Evolutionary conservation across 768 basidiomycete species (phyloP).

Genomic region (Lentinus tigrinus): DNA sequence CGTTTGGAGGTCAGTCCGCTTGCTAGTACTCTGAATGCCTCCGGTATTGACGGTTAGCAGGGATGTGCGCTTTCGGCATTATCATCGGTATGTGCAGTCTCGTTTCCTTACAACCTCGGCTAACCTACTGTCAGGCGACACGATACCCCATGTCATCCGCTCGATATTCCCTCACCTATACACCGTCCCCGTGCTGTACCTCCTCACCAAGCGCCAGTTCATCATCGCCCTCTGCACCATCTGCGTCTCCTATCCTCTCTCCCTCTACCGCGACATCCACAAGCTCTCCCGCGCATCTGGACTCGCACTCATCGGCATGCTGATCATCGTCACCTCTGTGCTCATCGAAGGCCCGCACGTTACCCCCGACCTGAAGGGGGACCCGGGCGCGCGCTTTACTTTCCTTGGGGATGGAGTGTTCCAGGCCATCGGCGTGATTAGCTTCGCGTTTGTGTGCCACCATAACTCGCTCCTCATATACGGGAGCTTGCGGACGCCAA

Average conservation of each 20-base stretch:
- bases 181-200: conserved; percentile 66
- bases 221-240: conserved; percentile 85
- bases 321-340: conserved; percentile 87
- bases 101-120: not conserved
- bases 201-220: conserved; percentile 85
- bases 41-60: too few species aligned
- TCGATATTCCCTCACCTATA: conserved; percentile 71
- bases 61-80: too few species aligned
- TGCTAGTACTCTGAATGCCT: too few species aligned
- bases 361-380: conserved; percentile 71
- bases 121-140: conserved; percentile 64
- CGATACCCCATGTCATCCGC: conserved; percentile 91
- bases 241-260: conserved; percentile 90
- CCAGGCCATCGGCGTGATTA: conserved; percentile 96
- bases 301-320: conserved; percentile 89
- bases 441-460: conserved; percentile 95
- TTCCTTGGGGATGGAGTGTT: conserved; percentile 80
- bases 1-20: conserved; percentile 76
- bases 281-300: conserved; percentile 92
- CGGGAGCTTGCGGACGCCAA: conserved; percentile 88
- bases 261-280: conserved; percentile 95
- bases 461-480: conserved; percentile 98
- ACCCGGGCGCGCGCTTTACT: conserved; percentile 70
- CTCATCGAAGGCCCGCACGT: conserved; percentile 80
- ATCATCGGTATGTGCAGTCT: conserved; percentile 77